Percentiles rank a stretch among this genome's conserved stretches.
Evolutionary conservation across 257 asterid genomes (phyloP).

Genomic region (Petunia secreta): DNA sequence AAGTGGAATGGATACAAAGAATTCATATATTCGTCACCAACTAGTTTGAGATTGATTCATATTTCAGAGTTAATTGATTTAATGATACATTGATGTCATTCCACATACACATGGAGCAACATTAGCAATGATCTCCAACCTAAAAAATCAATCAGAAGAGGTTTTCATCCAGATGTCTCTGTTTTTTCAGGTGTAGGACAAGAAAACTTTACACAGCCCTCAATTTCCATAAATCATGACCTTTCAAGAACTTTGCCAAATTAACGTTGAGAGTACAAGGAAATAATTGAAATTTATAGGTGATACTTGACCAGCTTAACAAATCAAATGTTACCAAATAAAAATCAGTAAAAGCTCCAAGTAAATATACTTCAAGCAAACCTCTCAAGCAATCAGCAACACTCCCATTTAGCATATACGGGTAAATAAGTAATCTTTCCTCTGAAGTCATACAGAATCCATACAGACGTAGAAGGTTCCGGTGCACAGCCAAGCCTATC

Average conservation of each 20-base stretch:
- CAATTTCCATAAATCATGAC: constrained; percentile 18
- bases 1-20: neutral
- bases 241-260: neutral
- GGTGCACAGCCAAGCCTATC: constrained; percentile 92
- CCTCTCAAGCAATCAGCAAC: constrained; percentile 96
- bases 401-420: constrained; percentile 92
- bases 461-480: constrained; percentile 79
- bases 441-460: constrained; percentile 90
- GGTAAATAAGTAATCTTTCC: constrained; percentile 87
- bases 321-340: neutral
- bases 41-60: neutral
- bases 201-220: neutral
- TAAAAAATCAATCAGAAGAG: constrained; percentile 1
- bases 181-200: neutral
- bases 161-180: neutral
- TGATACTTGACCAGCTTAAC: neutral
- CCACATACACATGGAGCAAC: neutral
- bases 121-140: neutral
- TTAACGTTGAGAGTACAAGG: constrained; percentile 6
- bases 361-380: constrained; percentile 29
- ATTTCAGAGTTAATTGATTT: neutral
- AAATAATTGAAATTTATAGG: neutral
- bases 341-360: constrained; percentile 21
- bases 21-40: neutral
- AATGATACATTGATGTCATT: neutral